phyloP scores from a whole-genome alignment of 306 rosid species.

The Vigna radiata region DNA sequence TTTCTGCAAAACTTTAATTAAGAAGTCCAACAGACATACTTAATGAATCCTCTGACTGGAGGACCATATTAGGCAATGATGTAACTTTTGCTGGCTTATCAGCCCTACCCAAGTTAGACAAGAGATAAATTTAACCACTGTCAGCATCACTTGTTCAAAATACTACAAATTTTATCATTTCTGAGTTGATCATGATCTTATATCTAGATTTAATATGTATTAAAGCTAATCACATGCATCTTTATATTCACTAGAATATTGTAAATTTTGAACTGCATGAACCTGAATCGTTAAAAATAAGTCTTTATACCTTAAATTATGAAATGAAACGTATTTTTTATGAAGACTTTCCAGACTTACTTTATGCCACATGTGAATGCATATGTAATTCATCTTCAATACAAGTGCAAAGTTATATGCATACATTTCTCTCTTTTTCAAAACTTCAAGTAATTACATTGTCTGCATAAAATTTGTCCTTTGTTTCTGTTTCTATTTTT shows the following conservation, averaged over 20 bases:
- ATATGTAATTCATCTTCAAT: no score
- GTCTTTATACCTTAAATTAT: background rate
- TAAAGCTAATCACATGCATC: background rate
- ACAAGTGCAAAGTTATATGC: no score
- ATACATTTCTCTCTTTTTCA: no score
- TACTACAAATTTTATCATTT: background rate
- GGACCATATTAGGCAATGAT: slow-evolving; percentile 8
- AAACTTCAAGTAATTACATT: no score
- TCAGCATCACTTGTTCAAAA: background rate
- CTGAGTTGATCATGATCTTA: background rate
- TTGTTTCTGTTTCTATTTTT: no score
- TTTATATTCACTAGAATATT: background rate
- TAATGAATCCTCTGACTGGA: background rate
- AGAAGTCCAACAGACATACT: background rate
- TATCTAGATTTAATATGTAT: background rate
- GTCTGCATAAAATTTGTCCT: no score
- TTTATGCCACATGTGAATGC: no score
- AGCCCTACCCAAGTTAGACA: background rate
- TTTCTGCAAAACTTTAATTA: background rate
- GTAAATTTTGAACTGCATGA: background rate
- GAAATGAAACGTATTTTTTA: background rate
- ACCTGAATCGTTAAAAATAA: background rate
- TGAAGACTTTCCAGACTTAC: no score
- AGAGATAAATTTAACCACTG: background rate
- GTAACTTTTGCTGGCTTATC: background rate